These are phyloP conservation scores for Blastobotrys capitulatus DNA, from an alignment of 1,139 yeast species.

Conservation along the genomic window DNA sequence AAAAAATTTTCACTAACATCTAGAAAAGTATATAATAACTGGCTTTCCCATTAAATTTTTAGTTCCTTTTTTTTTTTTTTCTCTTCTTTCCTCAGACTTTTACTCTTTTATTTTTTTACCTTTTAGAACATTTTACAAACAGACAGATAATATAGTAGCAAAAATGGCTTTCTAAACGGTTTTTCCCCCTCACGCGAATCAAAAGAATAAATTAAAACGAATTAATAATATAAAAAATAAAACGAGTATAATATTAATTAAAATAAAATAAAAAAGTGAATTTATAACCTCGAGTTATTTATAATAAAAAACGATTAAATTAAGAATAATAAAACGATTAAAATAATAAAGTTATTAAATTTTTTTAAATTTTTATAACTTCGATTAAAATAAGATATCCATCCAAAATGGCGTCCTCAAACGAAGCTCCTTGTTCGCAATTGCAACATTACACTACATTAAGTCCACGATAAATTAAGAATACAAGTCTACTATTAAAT, in stretches of 20 bases:
- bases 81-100: not conserved
- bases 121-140: constrained; percentile 2
- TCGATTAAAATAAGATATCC: constrained; percentile 1
- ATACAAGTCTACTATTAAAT: no score
- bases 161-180: constrained; percentile 16
- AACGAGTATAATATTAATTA: not conserved
- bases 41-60: constrained; percentile 1
- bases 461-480: constrained; percentile 5
- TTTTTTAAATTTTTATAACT: constrained; percentile 6
- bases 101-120: not conserved
- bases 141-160: constrained; percentile 8
- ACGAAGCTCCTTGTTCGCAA: constrained; percentile 11
- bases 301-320: not conserved
- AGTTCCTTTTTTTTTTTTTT: constrained; percentile 4
- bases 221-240: constrained; percentile 3
- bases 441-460: constrained; percentile 4
- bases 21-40: not conserved
- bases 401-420: constrained; percentile 9
- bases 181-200: constrained; percentile 6
- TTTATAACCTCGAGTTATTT: constrained; percentile 3
- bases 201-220: not conserved
- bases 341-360: constrained; percentile 7
- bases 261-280: not conserved
- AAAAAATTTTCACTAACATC: not conserved
- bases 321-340: not conserved